Base-by-base conservation (phyloP, 1,284 basidiomycete genomes). In the Ganoderma resinaceum region DNA sequence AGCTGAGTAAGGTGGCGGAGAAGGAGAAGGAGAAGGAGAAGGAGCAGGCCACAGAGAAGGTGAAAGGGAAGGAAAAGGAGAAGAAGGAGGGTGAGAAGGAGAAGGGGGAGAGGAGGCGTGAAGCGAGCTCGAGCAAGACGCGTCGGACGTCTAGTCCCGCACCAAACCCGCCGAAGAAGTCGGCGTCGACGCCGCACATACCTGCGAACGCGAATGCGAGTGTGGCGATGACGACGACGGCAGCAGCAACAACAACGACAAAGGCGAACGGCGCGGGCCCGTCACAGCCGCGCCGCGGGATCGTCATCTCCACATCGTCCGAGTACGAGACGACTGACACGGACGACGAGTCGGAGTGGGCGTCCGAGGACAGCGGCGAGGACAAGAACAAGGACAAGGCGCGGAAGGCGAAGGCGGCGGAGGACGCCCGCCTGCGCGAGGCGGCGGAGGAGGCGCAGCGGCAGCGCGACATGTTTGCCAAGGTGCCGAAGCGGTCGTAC, bases 381-480 rank as follows among this genome's bases (percentile, higher is more conserved):
- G 75, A 69, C 70, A 74, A 61, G 72, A 66, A 72, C 52, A 73
- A 75, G 72, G 49, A 64, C 52, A 40, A 52, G 62, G 49, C 62
- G 59, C 67, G 70, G 61, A 69, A 73, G 70, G 73, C 72, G 70
- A 75, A 72, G 68, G 72, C 72, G 71, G 77, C 73, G 58, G 81
- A 81, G 70, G 80, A 81, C 68, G 76, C 71, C 2, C 78, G 78
- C 12, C 70, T 84, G 26, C 80, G 75, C 14, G 80, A 83, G 73
- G 87, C 86, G 33, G 86, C 84, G n/a, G 67, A 87, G 73, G 90
- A 93, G 76, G 90, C 86, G 20, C 86, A 90, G 74, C 85, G 91
- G 7, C 88, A 94, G 75, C 85, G 86, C 40, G 89, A 92, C 20
- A 85, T 95, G 85, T 95, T 96, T 76, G 84, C 87, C 66, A 95